Base-by-base conservation (phyloP, 1,284 basidiomycete genomes). In the Peniophora sp. region DNA sequence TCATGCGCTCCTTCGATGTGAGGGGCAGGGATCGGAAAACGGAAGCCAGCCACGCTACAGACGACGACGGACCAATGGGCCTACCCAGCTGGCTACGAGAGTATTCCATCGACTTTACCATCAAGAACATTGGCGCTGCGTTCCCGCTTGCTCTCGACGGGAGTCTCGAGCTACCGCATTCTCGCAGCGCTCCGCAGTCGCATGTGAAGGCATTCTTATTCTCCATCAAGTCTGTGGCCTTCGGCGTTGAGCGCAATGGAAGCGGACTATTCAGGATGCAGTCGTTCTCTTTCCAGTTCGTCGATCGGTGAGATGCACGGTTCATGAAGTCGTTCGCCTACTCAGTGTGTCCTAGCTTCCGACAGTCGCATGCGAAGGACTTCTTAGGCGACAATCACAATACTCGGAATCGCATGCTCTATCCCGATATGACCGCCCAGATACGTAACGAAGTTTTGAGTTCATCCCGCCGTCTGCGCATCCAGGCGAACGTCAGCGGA, bases 281-380 rank as follows among this genome's bases (percentile, higher is more conserved):
- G 50, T 75, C 77, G 15, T 77, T 94, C 55, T 85, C 84, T 11
- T 83, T 95, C 63, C 90, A 94, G 64, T 95, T 97, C 63, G 78
- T 95, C 3, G 68, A 85, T 35, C 69, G 74, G 89, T 91, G 68
- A n/a, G n/a, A n/a, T n/a, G n/a, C n/a, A n/a, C n/a, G n/a, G n/a
- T n/a, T n/a, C n/a, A n/a, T n/a, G n/a, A n/a, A n/a, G n/a, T n/a
- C n/a, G n/a, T n/a, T n/a, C n/a, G n/a, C n/a, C n/a, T n/a, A n/a
- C 51, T 45, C 47, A 23, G 37, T 18, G 14, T 23, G 17, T 24
- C 53, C 12, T 61, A 91, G 87, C 24, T 96, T 97, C 65, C 80
- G 85, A 58, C 88, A 92, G 60, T 78, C 81, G 9, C 65, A 76
- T 44, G 60, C 81, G 1, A 66, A 72, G 5, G 86, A 94, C 61